These are phyloP conservation scores for Ocimum tenuiflorum DNA, from an alignment of 257 asterid species.

Conservation along the genomic window DNA sequence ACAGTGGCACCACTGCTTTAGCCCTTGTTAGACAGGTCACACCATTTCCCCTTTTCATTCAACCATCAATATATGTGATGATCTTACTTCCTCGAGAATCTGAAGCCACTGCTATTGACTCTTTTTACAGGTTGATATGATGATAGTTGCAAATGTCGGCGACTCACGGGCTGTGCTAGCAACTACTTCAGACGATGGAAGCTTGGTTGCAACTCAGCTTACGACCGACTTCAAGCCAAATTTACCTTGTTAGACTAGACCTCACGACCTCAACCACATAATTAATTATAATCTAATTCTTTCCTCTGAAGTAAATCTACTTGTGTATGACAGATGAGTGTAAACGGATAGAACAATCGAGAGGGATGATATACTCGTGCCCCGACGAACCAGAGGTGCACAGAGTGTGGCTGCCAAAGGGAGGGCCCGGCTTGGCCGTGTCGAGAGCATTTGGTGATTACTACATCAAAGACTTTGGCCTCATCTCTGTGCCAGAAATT, in stretches of 20 bases:
- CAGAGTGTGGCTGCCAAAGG: conserved; percentile 66
- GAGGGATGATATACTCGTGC: conserved; percentile 43
- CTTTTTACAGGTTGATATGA: conserved; percentile 45
- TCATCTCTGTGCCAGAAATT: conserved; percentile 70
- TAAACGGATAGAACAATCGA: conserved; percentile 52
- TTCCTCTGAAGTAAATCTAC: not conserved
- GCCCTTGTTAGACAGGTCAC: conserved; percentile 67
- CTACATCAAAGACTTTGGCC: conserved; percentile 67
- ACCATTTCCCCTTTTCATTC: not conserved
- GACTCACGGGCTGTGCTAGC: conserved; percentile 78
- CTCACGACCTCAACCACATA: conserved; percentile 13
- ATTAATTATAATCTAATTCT: not conserved
- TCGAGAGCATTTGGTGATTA: conserved; percentile 81
- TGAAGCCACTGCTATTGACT: not conserved
- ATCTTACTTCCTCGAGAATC: too few species aligned
- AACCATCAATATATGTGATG: not conserved
- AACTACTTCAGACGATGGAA: conserved; percentile 42
- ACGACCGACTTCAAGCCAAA: conserved; percentile 79
- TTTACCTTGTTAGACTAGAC: conserved; percentile 66
- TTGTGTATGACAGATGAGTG: conserved; percentile 41
- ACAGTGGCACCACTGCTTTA: conserved; percentile 68
- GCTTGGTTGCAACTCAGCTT: conserved; percentile 52
- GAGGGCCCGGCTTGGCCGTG: conserved; percentile 74
- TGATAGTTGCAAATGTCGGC: conserved; percentile 62
- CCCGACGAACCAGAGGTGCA: conserved; percentile 65